These are phyloP conservation scores for Aspergillus carbonarius DNA, from an alignment of 2,329 filamentous ascomycete species.

Conservation along the genomic window DNA sequence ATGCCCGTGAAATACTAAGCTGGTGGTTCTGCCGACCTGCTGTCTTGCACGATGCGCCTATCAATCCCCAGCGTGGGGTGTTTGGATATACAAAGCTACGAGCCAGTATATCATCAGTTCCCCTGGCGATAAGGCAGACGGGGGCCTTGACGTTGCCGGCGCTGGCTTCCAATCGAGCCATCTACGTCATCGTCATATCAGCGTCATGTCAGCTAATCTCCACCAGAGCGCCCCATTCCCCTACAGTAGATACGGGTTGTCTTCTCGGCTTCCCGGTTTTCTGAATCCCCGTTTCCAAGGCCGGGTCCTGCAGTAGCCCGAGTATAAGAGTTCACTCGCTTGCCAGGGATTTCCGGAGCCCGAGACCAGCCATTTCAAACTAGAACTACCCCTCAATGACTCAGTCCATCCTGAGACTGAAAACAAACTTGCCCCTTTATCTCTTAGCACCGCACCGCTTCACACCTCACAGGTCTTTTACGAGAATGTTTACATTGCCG, in stretches of 20 bases:
- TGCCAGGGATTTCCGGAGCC: not conserved
- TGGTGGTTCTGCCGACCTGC: not conserved
- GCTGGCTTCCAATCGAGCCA: not conserved
- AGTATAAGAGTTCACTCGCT: not conserved
- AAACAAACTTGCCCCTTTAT: not conserved
- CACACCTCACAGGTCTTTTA: not conserved
- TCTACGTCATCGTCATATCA: not conserved
- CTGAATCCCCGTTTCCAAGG: not conserved
- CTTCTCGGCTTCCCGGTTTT: not conserved
- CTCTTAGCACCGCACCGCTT: not conserved
- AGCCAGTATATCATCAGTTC: not conserved
- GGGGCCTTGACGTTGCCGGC: not conserved
- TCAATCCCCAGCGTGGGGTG: too few relatives aligned
- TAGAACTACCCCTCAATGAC: not conserved
- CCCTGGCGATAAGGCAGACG: not conserved
- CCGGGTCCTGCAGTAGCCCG: not conserved
- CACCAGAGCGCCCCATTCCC: not conserved
- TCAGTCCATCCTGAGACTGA: not conserved
- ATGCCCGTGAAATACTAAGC: not conserved
- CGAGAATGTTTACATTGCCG: constrained; percentile 15
- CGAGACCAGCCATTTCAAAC: not conserved
- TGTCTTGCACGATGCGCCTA: not conserved
- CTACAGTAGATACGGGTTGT: not conserved
- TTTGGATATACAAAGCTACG: not conserved
- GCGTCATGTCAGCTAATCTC: not conserved